Percentiles rank a stretch among this genome's conserved stretches.
phyloP scores from a whole-genome alignment of 208 protist species.

The Leishmania aethiopica region DNA sequence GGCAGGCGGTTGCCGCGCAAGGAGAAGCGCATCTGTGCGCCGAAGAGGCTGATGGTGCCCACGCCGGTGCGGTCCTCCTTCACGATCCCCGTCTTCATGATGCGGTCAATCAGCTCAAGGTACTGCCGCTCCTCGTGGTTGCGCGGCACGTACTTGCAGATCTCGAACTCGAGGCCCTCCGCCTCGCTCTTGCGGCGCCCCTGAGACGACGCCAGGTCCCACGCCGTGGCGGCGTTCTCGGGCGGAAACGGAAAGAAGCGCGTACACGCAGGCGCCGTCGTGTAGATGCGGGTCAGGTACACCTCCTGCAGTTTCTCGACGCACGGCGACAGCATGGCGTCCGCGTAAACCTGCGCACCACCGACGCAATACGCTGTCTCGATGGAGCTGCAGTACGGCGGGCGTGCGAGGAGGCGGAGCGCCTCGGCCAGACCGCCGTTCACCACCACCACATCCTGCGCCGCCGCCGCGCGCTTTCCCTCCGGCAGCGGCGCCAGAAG shows the following conservation, averaged over 20 bases:
- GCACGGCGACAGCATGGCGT: conserved; percentile 68
- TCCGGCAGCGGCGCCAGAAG: conserved; percentile 48
- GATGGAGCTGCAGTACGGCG: conserved; percentile 56
- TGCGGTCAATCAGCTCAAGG: conserved; percentile 84
- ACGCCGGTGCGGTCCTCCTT: conserved; percentile 97
- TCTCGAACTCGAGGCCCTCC: conserved; percentile 47
- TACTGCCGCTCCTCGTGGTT: conserved; percentile 95
- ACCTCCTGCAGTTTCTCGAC: conserved; percentile 67
- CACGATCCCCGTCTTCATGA: conserved; percentile 68
- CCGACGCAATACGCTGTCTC: conserved; percentile 95
- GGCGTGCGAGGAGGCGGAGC: conserved; percentile 54
- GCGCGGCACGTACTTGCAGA: conserved; percentile 75
- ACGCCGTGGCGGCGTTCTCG: conserved; percentile 24
- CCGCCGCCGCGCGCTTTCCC: conserved; percentile 49
- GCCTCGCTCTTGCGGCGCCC: conserved; percentile 37
- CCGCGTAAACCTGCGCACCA: conserved; percentile 85
- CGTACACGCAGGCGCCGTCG: conserved; percentile 44
- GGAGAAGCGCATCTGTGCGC: conserved; percentile 97
- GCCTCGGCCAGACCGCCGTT: conserved; percentile 66
- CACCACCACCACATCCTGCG: conserved; percentile 46
- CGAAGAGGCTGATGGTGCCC: conserved; percentile 96
- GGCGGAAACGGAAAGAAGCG: conserved; percentile 69
- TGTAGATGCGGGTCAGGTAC: conserved; percentile 68
- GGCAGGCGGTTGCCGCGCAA: conserved; percentile 94
- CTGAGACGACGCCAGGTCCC: conserved; percentile 43